Evolutionary conservation across 495 filamentous ascomycete species (phyloP).

Genomic region (Durotheca rogersii): DNA sequence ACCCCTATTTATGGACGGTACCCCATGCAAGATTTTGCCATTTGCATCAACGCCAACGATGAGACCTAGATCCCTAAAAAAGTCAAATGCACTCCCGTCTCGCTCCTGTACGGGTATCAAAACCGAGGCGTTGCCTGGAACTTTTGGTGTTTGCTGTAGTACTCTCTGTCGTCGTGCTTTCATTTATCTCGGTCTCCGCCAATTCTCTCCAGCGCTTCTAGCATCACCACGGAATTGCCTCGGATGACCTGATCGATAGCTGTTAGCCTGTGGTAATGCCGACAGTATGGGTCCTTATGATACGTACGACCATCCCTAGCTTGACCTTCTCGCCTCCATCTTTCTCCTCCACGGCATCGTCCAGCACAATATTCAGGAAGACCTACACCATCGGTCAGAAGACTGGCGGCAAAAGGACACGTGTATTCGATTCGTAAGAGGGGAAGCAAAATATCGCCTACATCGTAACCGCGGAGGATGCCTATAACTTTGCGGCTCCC

Average conservation of each 20-base stretch:
- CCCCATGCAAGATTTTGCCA: too few relatives aligned
- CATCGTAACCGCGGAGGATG: conserved; percentile 92
- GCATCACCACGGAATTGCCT: conserved; percentile 94
- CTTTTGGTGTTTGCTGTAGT: conserved; percentile 1
- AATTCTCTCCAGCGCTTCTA: conserved; percentile 72
- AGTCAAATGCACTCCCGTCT: conserved; percentile 8
- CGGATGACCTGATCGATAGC: conserved; percentile 61
- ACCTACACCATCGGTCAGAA: conserved; percentile 58
- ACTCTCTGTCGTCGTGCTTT: background rate
- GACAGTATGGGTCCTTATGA: background rate
- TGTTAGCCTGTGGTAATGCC: conserved; percentile 1
- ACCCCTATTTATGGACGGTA: too few relatives aligned
- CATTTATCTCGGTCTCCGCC: conserved; percentile 48
- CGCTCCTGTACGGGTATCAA: conserved; percentile 18
- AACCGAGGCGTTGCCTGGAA: background rate
- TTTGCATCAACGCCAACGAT: conserved; percentile 15
- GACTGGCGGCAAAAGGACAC: background rate
- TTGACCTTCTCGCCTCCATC: conserved; percentile 85
- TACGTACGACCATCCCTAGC: conserved; percentile 88
- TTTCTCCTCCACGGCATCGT: conserved; percentile 97
- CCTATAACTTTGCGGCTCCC: conserved; percentile 97
- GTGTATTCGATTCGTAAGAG: background rate
- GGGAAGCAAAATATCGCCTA: conserved; percentile 43
- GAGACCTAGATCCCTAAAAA: background rate
- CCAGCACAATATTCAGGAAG: conserved; percentile 96